Base-by-base conservation (phyloP, 176 grass and related monocot genomes). In the Zoysia pacifica region DNA sequence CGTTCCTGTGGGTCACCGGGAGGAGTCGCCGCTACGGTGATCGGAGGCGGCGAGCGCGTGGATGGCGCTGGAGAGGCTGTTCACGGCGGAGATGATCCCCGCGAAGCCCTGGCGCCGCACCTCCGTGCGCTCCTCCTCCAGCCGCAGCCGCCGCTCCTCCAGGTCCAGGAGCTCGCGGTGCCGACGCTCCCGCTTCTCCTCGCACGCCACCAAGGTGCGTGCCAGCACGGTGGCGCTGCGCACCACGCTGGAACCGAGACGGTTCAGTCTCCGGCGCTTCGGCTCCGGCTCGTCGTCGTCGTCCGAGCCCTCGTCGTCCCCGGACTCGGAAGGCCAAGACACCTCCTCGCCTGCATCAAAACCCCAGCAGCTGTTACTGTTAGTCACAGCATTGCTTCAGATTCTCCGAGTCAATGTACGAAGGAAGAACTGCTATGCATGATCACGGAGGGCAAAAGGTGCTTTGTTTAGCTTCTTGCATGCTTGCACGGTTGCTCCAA, bases 191-290 rank as follows among this genome's bases (percentile, higher is more conserved):
- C 93, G 84, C 86, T 93, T 88, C 72, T 99, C 93, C 84, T 99
- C 97, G 85, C 97, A 99, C n/a, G 97, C 73, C 38, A 88, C 88
- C 82, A 99, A 61, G 0, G 97, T 99, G 14, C 89, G 84, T 51
- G 97, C 86, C 19, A 99, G 84, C 84, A 99, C 90, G 36, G 90
- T 96, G 75, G 97, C 97, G 68, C 97, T 93, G 15, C 93, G 90
- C 71, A 96, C 90, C 41, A 99, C 86, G 84, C 93, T 99, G 36
- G 97, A 93, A 0, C 97, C 90, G 37, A 99, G 82, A 14, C 90
- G 75, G 79, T 80, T 90, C 45, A 87, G 79, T 0, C 91, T 79
- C 41, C 86, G 90, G 5, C 97, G 88, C 86, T 99, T 99, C 68
- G 84, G 72, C 82, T 88, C 86, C 79, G 97, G 93, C 77, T 93